Percentiles rank a stretch among this genome's conserved stretches.
Evolutionary conservation across 768 basidiomycete species (phyloP).

Genomic region (Rhodotorula toruloides): DNA sequence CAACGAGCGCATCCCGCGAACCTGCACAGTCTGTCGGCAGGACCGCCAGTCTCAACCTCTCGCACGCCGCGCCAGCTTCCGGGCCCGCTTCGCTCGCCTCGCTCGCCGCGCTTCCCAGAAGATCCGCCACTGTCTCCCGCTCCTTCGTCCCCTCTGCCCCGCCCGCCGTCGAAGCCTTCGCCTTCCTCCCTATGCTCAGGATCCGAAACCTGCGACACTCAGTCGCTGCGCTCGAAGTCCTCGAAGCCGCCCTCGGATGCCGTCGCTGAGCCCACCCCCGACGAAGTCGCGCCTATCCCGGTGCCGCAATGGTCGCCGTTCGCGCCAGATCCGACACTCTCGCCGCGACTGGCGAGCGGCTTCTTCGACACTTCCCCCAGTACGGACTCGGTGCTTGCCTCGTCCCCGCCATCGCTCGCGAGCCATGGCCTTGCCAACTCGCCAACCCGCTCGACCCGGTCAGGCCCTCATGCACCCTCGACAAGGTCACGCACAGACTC

Average conservation of each 20-base stretch:
- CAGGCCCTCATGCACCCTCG: too few species aligned
- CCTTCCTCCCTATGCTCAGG: background rate
- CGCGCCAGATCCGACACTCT: background rate
- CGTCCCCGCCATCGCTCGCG: too few species aligned
- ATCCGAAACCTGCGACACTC: background rate
- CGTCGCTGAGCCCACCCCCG: conserved; percentile 4
- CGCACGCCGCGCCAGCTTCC: background rate
- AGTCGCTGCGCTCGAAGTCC: background rate
- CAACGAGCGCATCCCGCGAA: too few species aligned
- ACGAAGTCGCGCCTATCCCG: background rate
- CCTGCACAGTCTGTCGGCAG: too few species aligned
- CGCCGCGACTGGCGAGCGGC: background rate
- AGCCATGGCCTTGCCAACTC: too few species aligned
- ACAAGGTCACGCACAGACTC: too few species aligned
- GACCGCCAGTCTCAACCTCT: too few species aligned
- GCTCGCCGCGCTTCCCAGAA: background rate
- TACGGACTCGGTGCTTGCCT: too few species aligned
- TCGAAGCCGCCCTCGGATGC: background rate
- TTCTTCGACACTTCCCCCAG: too few species aligned
- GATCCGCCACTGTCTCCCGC: background rate
- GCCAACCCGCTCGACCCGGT: too few species aligned
- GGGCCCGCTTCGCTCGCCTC: background rate
- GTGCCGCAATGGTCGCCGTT: background rate
- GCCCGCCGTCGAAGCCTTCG: background rate
- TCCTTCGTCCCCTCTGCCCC: background rate